Evolutionary conservation across 768 basidiomycete species (phyloP).

Genomic region (Hygrocybe punicea): DNA sequence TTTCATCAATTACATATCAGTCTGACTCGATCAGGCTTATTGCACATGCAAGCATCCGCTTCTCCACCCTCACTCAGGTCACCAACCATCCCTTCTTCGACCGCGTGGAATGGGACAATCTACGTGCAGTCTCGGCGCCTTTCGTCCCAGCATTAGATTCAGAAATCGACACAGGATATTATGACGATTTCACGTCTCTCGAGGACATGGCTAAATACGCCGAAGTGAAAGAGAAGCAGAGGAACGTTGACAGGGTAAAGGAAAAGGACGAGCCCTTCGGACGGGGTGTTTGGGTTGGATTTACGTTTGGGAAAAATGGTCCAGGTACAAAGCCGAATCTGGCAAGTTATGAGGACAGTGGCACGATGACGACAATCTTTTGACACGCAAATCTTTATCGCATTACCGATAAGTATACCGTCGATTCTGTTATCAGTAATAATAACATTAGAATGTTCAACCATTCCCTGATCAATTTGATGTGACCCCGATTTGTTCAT

Average conservation of each 20-base stretch:
- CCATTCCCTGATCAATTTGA: too few species aligned
- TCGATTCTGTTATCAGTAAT: too few species aligned
- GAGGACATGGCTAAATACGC: conserved; percentile 99
- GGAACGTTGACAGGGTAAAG: conserved; percentile 85
- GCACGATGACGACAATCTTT: conserved; percentile 4
- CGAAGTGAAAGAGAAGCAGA: conserved; percentile 96
- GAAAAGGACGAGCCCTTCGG: conserved; percentile 76
- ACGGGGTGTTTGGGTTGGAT: conserved; percentile 87
- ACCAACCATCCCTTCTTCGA: conserved; percentile 81
- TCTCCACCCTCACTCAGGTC: conserved; percentile 69
- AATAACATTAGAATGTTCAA: too few species aligned
- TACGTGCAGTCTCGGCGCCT: conserved; percentile 75
- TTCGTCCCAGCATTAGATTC: conserved; percentile 94
- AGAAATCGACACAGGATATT: conserved; percentile 93
- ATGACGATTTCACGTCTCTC: conserved; percentile 81
- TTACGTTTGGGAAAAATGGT: conserved; percentile 88
- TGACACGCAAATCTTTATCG: too few species aligned
- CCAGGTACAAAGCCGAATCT: conserved; percentile 48
- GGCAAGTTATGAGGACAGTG: background rate
- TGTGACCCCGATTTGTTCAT: too few species aligned
- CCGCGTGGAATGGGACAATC: conserved; percentile 68
- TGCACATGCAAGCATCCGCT: conserved; percentile 78
- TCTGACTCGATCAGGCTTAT: conserved; percentile 58
- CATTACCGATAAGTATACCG: too few species aligned
- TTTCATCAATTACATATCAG: conserved; percentile 2